phyloP scores from a whole-genome alignment of 2,329 filamentous ascomycete species.

The Colletotrichum tanaceti region DNA sequence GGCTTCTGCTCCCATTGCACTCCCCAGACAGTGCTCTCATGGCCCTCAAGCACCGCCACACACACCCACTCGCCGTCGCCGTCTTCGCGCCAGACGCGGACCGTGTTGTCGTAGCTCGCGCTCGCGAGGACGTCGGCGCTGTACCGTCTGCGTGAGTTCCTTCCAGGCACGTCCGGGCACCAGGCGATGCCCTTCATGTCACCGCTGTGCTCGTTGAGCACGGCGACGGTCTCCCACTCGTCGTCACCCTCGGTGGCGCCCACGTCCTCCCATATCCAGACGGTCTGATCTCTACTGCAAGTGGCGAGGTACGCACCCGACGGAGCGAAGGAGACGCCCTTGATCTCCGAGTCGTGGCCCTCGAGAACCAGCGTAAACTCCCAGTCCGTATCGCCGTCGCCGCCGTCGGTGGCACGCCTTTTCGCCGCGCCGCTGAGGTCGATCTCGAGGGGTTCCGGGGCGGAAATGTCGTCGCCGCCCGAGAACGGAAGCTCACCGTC shows the following conservation, averaged over 20 bases:
- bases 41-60: conserved; percentile 82
- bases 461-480: conserved; percentile 39
- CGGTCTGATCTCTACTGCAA: conserved; percentile 90
- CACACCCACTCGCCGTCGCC: conserved; percentile 92
- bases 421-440: conserved; percentile 49
- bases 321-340: conserved; percentile 80
- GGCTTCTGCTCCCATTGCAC: conserved; percentile 74
- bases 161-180: conserved; percentile 77
- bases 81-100: conserved; percentile 90
- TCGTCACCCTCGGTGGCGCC: conserved; percentile 79
- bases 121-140: conserved; percentile 82
- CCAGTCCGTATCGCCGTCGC: conserved; percentile 83
- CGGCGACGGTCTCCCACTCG: conserved; percentile 96
- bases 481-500: conserved; percentile 57
- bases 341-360: conserved; percentile 94
- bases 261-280: conserved; percentile 99
- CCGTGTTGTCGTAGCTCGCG: conserved; percentile 93
- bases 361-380: conserved; percentile 92
- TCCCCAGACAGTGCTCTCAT: conserved; percentile 90
- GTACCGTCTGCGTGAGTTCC: conserved; percentile 58
- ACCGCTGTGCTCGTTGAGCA: conserved; percentile 92
- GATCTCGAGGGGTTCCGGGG: conserved; percentile 52
- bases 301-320: conserved; percentile 85
- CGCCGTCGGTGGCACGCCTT: conserved; percentile 39
- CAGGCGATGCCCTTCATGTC: conserved; percentile 96